Evolutionary conservation across 495 filamentous ascomycete species (phyloP).

Genomic region (Tuber calosporum): DNA sequence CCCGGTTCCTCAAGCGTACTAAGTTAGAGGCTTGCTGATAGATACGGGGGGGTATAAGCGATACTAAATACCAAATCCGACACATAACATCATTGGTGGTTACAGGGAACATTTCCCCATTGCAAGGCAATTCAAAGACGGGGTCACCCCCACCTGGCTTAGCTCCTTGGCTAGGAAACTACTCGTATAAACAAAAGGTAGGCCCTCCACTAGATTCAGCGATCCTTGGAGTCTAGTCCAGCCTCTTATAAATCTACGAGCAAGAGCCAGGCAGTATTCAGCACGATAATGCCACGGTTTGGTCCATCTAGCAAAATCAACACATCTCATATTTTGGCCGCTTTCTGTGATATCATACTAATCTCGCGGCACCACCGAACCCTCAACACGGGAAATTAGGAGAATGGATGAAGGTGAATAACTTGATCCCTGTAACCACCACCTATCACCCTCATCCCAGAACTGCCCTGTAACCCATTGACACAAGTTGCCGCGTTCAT

Average conservation of each 20-base stretch:
- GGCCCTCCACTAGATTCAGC: background rate
- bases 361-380: background rate
- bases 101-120: background rate
- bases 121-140: background rate
- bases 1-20: background rate
- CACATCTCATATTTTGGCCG: background rate
- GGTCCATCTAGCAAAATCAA: background rate
- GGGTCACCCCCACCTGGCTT: background rate
- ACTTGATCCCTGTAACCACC: background rate
- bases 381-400: background rate
- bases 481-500: background rate
- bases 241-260: background rate
- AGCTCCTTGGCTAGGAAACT: background rate
- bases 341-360: background rate
- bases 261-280: background rate
- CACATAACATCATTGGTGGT: background rate
- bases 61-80: background rate
- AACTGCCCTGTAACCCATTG: background rate
- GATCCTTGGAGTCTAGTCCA: background rate
- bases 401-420: background rate
- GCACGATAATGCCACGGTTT: background rate
- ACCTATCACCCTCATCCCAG: background rate
- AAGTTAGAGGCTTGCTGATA: background rate
- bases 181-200: background rate
- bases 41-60: background rate